Base-by-base conservation (phyloP, 805 yeast genomes). In the Metschnikowia henanensis region DNA sequence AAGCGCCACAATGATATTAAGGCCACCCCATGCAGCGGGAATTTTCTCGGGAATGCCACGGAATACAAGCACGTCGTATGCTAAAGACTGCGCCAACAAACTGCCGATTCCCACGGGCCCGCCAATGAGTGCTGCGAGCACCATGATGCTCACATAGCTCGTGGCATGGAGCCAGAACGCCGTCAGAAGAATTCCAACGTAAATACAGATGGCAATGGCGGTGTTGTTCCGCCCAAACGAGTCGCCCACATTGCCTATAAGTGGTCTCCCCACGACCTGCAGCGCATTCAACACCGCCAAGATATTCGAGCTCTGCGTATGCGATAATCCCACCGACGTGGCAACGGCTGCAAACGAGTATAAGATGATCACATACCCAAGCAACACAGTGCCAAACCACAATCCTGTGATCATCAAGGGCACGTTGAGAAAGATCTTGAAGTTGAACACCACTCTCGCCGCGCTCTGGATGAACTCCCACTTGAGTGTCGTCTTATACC, bases 181-280 rank as follows among this genome's bases (percentile, higher is more conserved):
- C 35, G 56, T 60, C 7, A 65, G 33, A 38, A 67, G 46, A 5
- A 68, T 52, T 12, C 62, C 48, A 15, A 59, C 51, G 6, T 53
- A 20, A 6, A 60, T 33, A 45, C 68, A 54, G n/a, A 59, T 25
- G 9, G 46, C 28, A 0, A 46, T 37, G 0, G 65, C 52, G 10
- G 61, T 47, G 47, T 78, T 79, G 41, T 68, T 53, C 23, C 80
- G 63, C 2, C 85, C 85, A 23, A 68, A 43, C 6, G 50, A 54
- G 53, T 77, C 83, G 17, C 77, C 80, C 7, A 70, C 17, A 30
- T 61, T 52, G 1, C 80, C 81, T 34, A 81, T 72, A 4, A 64
- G 38, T 2, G 80, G 65, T 30, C 86, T 63, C 5, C 85, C 85
- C 18, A 77, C 52, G 1, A 70, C 57, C 37, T 81, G 77, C 30